Conservation (phyloP, 2,329 filamentous ascomycete species). For the Colletotrichum lini region DNA sequence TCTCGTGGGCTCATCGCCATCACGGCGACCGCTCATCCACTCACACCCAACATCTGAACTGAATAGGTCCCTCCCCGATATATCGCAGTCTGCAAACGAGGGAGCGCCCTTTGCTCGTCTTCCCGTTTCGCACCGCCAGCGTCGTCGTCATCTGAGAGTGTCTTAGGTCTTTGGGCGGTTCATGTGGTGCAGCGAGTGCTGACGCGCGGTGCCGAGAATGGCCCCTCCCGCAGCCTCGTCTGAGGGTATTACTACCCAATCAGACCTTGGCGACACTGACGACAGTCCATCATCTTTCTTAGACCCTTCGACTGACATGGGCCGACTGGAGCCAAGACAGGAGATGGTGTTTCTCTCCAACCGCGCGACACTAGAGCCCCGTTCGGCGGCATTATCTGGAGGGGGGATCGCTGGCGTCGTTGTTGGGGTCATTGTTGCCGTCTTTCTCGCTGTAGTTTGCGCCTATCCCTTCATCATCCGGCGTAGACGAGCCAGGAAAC, state of each 20-base stretch:
- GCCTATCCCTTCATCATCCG: conserved; percentile 57
- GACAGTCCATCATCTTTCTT: conserved; percentile 32
- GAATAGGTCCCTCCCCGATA: conserved; percentile 1
- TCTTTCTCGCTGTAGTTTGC: conserved; percentile 54
- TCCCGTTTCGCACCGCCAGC: conserved; percentile 15
- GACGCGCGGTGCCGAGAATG: conserved; percentile 43
- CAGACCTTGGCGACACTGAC: conserved; percentile 42
- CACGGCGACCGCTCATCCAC: conserved; percentile 41
- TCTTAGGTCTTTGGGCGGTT: conserved; percentile 34
- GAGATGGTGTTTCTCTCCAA: conserved; percentile 20
- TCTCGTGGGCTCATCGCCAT: conserved; percentile 42
- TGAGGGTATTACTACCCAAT: conserved; percentile 42
- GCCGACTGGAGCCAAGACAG: conserved; percentile 11
- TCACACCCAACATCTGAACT: conserved; percentile 3
- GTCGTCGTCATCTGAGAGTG: conserved; percentile 35
- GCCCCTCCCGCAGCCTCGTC: conserved; percentile 43
- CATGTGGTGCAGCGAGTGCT: conserved; percentile 42
- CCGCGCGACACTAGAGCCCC: conserved; percentile 49
- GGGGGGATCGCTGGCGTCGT: conserved; percentile 56
- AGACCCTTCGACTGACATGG: conserved; percentile 24
- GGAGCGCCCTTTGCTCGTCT: conserved; percentile 18
- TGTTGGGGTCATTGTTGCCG: conserved; percentile 50
- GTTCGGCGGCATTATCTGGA: conserved; percentile 46
- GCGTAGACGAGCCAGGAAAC: conserved; percentile 48
- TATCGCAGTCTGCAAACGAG: neutral